These are phyloP conservation scores for Gaertneriomyces sp. DNA, from an alignment of 192 early-diverging fungal species.

Conservation along the genomic window DNA sequence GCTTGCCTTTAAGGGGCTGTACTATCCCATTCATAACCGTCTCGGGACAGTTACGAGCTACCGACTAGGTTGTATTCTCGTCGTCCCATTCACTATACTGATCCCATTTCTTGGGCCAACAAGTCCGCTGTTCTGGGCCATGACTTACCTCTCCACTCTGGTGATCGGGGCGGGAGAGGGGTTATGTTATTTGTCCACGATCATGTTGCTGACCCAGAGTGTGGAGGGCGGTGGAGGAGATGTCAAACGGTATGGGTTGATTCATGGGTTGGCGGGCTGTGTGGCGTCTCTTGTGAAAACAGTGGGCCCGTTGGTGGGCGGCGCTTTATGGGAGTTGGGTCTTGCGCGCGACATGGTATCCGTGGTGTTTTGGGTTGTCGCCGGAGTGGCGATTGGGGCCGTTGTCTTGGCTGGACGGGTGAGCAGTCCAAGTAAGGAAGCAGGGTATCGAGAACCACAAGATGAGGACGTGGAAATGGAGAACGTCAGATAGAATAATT, in stretches of 20 bases:
- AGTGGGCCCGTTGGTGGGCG: slow-evolving; percentile 27
- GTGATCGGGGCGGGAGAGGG: slow-evolving; percentile 37
- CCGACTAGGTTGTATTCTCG: slow-evolving; percentile 26
- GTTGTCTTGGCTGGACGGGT: slow-evolving; percentile 4
- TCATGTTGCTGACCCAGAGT: slow-evolving; percentile 40
- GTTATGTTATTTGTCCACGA: slow-evolving; percentile 33
- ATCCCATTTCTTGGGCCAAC: slow-evolving; percentile 5
- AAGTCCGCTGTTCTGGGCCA: background rate
- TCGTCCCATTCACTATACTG: slow-evolving; percentile 31
- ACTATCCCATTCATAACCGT: slow-evolving; percentile 27
- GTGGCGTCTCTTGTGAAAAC: slow-evolving; percentile 33
- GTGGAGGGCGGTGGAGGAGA: too few species aligned
- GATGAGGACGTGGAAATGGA: too few species aligned
- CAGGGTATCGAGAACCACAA: too few species aligned
- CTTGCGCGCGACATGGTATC: background rate
- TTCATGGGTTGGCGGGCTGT: slow-evolving; percentile 42
- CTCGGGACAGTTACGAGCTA: slow-evolving; percentile 35
- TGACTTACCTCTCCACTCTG: slow-evolving; percentile 17
- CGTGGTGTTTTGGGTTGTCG: slow-evolving; percentile 27
- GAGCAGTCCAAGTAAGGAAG: too few species aligned
- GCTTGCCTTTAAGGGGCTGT: slow-evolving; percentile 35
- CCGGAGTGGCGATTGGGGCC: slow-evolving; percentile 11
- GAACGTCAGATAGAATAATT: too few species aligned
- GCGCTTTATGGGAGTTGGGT: slow-evolving; percentile 29
- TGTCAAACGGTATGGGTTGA: slow-evolving; percentile 30